Base-by-base conservation (phyloP, 768 basidiomycete species). In the Sarcodon aspratus region DNA sequence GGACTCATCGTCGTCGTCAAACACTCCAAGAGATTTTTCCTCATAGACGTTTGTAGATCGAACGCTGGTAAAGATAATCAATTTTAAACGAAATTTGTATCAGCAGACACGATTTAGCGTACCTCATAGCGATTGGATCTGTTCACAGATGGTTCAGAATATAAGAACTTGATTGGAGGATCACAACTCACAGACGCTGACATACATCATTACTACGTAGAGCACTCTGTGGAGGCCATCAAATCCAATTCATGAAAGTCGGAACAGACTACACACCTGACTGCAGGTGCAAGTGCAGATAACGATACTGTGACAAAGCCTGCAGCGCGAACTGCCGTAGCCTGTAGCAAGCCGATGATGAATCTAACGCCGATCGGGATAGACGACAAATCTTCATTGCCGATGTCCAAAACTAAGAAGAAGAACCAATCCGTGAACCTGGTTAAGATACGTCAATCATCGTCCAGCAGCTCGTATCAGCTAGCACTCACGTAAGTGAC, bases 41-140 rank as follows among this genome's bases (percentile, higher is more conserved):
- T 99, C 95, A 60, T 98, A 96, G 0, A 90, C 89, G 55, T 91
- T 90, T 43, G 85, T 83, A n/a, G 89, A 83, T 9, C 95, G 89
- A 17, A 98, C 89, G 61, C 87, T 87, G n/a, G 46, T 10, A 18
- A 0, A 17, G 18, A 6, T 31, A 3, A 12, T 17, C 12, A 6
- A 9, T 1, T 13, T 27, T 31, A 7, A 9, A 7, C 10, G n/a
- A 3, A 10, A 46, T 6, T 31, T 42, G 2, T 15, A 12, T 8
- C 12, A n/a, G 6, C 31, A 37, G 10, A 21, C 4, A 34, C 31
- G 13, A 12, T 8, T 27, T 5, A 9, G 54, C 67, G 15, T 45
- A 81, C 84, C 84, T 89, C 80, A 88, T 75, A 0, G 85, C 85
- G 55, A 88, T 83, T 11, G 85, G 85, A 60, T 85, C 84, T 85